Evolutionary conservation across 2,329 filamentous ascomycete genomes (phyloP).

Genomic region (Penicillium griseofulvum): DNA sequence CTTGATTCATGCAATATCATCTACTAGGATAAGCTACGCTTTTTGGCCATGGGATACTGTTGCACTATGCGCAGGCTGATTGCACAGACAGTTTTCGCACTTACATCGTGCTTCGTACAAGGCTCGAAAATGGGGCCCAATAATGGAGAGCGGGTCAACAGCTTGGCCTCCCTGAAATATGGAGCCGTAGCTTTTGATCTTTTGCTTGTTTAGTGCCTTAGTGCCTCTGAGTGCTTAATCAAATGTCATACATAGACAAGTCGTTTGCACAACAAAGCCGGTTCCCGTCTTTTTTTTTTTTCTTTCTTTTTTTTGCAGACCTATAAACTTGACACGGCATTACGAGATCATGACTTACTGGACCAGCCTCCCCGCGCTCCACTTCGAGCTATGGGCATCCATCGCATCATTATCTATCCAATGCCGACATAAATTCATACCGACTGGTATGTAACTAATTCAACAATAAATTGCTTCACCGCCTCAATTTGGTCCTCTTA

Average conservation of each 20-base stretch:
- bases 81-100: no score
- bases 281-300: no score
- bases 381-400: neutral
- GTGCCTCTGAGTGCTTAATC: neutral
- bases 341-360: neutral
- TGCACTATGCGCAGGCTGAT: no score
- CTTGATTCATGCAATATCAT: no score
- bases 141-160: neutral
- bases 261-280: no score
- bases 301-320: no score
- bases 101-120: no score
- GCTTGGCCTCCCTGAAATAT: neutral
- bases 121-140: neutral
- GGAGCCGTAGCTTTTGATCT: neutral
- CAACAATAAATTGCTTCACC: slow-evolving; percentile 17
- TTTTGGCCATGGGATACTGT: no score
- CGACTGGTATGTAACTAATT: slow-evolving; percentile 1
- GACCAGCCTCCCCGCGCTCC: neutral
- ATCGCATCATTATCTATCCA: neutral
- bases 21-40: no score
- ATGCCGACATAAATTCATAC: neutral
- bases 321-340: no score
- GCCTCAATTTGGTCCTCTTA: slow-evolving; percentile 39
- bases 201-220: neutral
- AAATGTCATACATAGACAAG: no score